Conservation (phyloP, 768 basidiomycete genomes). For the Lactarius tabidus region DNA sequence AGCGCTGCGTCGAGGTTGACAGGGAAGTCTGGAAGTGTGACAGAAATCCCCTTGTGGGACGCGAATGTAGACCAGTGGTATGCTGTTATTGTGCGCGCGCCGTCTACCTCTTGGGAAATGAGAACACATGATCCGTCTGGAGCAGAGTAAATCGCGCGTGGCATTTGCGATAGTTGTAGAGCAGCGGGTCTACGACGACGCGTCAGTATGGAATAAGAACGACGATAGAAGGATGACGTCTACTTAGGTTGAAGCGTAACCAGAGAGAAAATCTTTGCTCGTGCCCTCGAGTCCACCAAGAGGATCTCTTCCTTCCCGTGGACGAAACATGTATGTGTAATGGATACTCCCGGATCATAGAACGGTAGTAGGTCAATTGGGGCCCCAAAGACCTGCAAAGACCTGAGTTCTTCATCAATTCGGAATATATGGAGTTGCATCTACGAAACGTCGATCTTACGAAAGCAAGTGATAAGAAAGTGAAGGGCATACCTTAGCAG, state of each 20-base stretch:
- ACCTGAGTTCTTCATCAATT: constrained; percentile 42
- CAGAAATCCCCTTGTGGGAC: constrained; percentile 39
- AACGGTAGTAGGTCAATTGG: constrained; percentile 40
- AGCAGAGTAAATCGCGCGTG: constrained; percentile 39
- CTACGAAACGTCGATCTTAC: constrained; percentile 17
- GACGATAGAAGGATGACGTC: too few species aligned
- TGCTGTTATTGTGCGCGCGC: constrained; percentile 31
- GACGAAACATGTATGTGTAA: constrained; percentile 42
- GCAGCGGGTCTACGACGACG: constrained; percentile 39
- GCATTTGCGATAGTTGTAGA: constrained; percentile 36
- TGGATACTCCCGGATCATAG: constrained; percentile 34
- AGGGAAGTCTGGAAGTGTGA: constrained; percentile 27
- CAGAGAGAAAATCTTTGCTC: constrained; percentile 50
- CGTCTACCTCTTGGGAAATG: constrained; percentile 28
- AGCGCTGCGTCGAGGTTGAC: background rate
- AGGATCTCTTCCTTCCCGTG: constrained; percentile 49
- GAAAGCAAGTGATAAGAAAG: background rate
- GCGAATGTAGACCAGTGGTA: constrained; percentile 58
- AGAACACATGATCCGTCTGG: constrained; percentile 56
- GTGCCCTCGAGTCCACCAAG: constrained; percentile 41
- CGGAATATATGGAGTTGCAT: constrained; percentile 17
- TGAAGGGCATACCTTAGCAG: constrained; percentile 35
- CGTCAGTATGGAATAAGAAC: background rate
- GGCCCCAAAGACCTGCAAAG: constrained; percentile 41
- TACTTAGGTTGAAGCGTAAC: constrained; percentile 52